Evolutionary conservation across 1,139 yeast species (phyloP), one percentile per base, ranked within the genome.

Genomic region (Suhomyces bolitotheri): DNA sequence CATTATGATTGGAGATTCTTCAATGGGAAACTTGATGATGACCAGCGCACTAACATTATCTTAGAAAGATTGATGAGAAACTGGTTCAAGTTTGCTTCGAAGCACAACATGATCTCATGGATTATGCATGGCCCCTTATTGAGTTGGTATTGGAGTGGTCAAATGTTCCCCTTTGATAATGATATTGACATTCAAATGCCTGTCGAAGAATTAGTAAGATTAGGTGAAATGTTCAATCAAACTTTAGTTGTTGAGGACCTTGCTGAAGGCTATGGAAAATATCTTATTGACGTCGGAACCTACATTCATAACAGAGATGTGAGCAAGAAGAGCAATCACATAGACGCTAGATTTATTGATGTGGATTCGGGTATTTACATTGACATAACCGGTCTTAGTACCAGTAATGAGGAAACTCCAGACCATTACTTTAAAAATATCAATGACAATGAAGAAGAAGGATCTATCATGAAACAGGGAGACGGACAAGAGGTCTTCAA

Each of bases 1-100:
- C 53, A 50, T 33, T 50, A 50, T 22, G 56, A 52, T 31, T 52
- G 55, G 55, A 37, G 55, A 7, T 50, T 52, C 28, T 52, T 50
- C 40, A 41, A 39, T 14, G 56, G 50, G 7, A 49, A 45, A 6
- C 41, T 53, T n/a, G 39, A 39, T 15, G 47, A 45, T 25, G 37
- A 43, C 8, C 40, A 38, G 9, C 34, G 51, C 8, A 46, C 50
- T 9, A 44, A 43, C 22, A 59, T 60, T 25, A 62, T 62, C n/a
- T 50, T 62, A 33, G 66, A 62, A 27, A 46, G 66, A 23, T 50
- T 62, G 33, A 50, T 62, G 33, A 49, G 67, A 35, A 61, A 60
- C 39, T 62, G 67, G 67, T 57, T 56, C 39, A 51, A 60, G 37
- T 62, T 62, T 41, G 61, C 66, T 3, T 58, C 58, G 41, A 63